A percentile compares a stretch with the other conserved stretches of the same genome.
Evolutionary conservation across 768 basidiomycete species (phyloP).

Genomic region (Lactarius sanguifluus): DNA sequence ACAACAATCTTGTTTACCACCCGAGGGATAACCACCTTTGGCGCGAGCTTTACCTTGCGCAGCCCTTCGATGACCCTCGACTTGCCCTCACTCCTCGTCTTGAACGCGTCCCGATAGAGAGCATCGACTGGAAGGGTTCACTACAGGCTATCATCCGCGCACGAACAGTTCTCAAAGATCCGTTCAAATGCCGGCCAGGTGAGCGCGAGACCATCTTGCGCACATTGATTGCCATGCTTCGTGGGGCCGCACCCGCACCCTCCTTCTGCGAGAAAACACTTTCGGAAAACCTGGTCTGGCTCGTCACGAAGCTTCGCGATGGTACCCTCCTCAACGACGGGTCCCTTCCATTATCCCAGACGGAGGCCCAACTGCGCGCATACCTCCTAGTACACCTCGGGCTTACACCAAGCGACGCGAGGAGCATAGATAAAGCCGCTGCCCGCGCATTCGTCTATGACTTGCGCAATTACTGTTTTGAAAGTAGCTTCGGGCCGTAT

Average conservation of each 20-base stretch:
- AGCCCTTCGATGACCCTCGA: slow-evolving; percentile 65
- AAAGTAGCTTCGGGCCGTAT: slow-evolving; percentile 59
- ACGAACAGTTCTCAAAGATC: slow-evolving; percentile 44
- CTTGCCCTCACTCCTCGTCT: slow-evolving; percentile 43
- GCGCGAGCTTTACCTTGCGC: slow-evolving; percentile 62
- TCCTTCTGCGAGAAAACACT: slow-evolving; percentile 33
- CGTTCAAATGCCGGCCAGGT: slow-evolving; percentile 39
- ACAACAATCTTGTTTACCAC: slow-evolving; percentile 48
- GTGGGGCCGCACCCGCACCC: slow-evolving; percentile 42
- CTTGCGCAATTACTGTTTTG: slow-evolving; percentile 53
- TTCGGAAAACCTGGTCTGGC: slow-evolving; percentile 56
- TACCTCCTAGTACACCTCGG: slow-evolving; percentile 59
- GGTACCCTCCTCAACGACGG: slow-evolving; percentile 44
- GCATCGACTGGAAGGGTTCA: slow-evolving; percentile 48
- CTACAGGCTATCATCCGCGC: slow-evolving; percentile 59
- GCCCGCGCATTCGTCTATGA: slow-evolving; percentile 62
- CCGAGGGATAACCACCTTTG: slow-evolving; percentile 52
- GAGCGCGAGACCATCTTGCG: slow-evolving; percentile 47
- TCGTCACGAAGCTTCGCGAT: slow-evolving; percentile 43
- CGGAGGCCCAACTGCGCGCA: slow-evolving; percentile 49
- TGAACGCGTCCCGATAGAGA: slow-evolving; percentile 19
- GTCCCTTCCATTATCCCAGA: slow-evolving; percentile 31
- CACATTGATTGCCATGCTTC: slow-evolving; percentile 53
- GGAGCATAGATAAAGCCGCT: slow-evolving; percentile 35
- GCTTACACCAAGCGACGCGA: slow-evolving; percentile 48